A percentile compares a stretch with the other conserved stretches of the same genome.
Conservation (phyloP, 306 rosid species). For the Cicer yamashitae region DNA sequence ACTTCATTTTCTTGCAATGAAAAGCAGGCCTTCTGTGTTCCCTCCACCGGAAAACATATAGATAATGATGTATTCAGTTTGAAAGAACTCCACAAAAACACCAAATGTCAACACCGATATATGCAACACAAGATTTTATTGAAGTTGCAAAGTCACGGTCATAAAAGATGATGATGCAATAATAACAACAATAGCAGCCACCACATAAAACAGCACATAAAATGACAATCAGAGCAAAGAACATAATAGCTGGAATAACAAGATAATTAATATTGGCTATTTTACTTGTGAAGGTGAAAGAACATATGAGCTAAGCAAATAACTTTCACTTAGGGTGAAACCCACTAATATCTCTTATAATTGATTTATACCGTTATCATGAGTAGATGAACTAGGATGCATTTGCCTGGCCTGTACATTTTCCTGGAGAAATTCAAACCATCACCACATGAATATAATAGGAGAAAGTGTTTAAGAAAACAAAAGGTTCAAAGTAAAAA, state of each 20-base stretch:
- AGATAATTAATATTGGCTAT: constrained; percentile 30
- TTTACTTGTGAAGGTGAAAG: constrained; percentile 31
- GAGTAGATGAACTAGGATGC: constrained; percentile 44
- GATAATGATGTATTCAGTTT: too few relatives aligned
- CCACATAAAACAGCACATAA: constrained; percentile 13
- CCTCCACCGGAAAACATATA: too few relatives aligned
- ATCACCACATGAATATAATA: constrained; percentile 38
- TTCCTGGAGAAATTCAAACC: constrained; percentile 62
- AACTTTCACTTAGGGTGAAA: constrained; percentile 4
- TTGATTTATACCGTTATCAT: constrained; percentile 55
- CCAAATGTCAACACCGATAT: not conserved
- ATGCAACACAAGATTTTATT: constrained; percentile 7
- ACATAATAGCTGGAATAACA: constrained; percentile 16
- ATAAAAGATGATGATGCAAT: constrained; percentile 37
- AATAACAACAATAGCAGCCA: constrained; percentile 13
- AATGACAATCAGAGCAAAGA: constrained; percentile 22
- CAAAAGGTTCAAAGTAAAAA: constrained; percentile 39
- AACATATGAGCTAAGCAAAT: constrained; percentile 32
- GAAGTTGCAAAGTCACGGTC: constrained; percentile 8
- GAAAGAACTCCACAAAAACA: too few relatives aligned
- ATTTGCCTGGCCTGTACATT: constrained; percentile 54
- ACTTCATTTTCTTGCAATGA: not conserved
- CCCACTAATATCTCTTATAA: constrained; percentile 26
- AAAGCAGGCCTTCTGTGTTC: too few relatives aligned
- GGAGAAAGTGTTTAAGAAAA: constrained; percentile 21